Evolutionary conservation across 371 early-diverging fungal genomes (phyloP).

Genomic region (Coemansia sp.): DNA sequence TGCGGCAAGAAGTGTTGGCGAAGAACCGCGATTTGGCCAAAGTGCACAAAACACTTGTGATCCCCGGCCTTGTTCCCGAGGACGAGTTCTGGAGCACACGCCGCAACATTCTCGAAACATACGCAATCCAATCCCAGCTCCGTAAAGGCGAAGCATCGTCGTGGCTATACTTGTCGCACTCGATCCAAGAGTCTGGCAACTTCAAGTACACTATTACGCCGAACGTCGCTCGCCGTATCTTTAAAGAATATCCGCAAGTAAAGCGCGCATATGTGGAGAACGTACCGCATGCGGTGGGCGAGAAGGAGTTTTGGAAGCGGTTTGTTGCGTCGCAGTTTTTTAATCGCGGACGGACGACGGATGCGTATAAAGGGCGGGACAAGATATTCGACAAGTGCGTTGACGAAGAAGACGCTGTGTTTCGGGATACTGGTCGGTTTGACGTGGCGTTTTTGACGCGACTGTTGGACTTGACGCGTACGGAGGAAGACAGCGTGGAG

Average conservation of each 20-base stretch:
- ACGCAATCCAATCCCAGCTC: slow-evolving; percentile 65
- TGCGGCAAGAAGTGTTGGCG: slow-evolving; percentile 64
- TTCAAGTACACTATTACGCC: slow-evolving; percentile 86
- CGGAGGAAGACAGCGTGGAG: slow-evolving; percentile 73
- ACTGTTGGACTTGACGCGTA: slow-evolving; percentile 77
- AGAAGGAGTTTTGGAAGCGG: slow-evolving; percentile 86
- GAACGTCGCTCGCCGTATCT: slow-evolving; percentile 85
- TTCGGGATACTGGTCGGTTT: slow-evolving; percentile 4
- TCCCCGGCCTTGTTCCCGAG: slow-evolving; percentile 72
- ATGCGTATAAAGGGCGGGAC: slow-evolving; percentile 68
- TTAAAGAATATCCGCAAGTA: slow-evolving; percentile 86
- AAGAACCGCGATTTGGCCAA: slow-evolving; percentile 68
- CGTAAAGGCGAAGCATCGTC: slow-evolving; percentile 84
- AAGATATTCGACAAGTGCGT: slow-evolving; percentile 82
- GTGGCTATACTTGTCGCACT: slow-evolving; percentile 77
- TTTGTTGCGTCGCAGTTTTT: slow-evolving; percentile 85
- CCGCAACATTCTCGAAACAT: slow-evolving; percentile 72
- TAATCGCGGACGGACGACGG: slow-evolving; percentile 71
- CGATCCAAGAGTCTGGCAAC: slow-evolving; percentile 72
- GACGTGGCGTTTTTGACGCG: slow-evolving; percentile 61
- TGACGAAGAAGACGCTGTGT: slow-evolving; percentile 75
- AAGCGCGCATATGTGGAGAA: slow-evolving; percentile 79
- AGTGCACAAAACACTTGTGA: slow-evolving; percentile 79
- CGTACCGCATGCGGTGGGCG: slow-evolving; percentile 81
- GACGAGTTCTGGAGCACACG: slow-evolving; percentile 92